These are phyloP conservation scores for Prunus dulcis DNA, from an alignment of 306 rosid genomes.

Conservation along the genomic window DNA sequence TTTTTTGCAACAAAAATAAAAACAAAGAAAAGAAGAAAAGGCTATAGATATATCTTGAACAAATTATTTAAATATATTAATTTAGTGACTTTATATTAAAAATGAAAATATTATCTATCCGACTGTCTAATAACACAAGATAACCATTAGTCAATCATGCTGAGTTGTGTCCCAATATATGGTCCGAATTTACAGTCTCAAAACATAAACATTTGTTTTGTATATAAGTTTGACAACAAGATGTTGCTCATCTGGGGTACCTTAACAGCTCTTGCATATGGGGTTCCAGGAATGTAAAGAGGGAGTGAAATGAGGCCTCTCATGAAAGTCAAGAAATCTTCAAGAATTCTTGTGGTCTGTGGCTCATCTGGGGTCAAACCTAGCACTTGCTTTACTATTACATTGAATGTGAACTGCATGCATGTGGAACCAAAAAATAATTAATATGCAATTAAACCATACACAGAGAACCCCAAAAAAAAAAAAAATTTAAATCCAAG, in stretches of 20 bases:
- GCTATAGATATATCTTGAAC: background rate
- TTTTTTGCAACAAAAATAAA: background rate
- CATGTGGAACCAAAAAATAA: background rate
- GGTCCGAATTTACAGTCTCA: background rate
- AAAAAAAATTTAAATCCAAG: background rate
- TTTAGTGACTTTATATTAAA: background rate
- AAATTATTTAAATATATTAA: too few relatives aligned
- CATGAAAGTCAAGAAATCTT: slow-evolving; percentile 37
- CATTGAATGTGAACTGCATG: slow-evolving; percentile 37
- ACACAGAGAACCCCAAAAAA: background rate
- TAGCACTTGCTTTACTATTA: slow-evolving; percentile 38
- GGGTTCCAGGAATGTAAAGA: slow-evolving; percentile 35
- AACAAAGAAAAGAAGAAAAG: background rate
- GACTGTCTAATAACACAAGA: background rate
- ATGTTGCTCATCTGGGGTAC: background rate
- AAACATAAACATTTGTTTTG: background rate
- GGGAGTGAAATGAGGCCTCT: slow-evolving; percentile 36
- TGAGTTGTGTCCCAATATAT: too few relatives aligned
- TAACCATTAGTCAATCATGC: background rate
- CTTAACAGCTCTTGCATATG: slow-evolving; percentile 38
- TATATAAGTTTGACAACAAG: background rate
- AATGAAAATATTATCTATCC: background rate
- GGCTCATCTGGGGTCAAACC: slow-evolving; percentile 33
- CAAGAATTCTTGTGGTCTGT: slow-evolving; percentile 24
- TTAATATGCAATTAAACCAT: background rate